Percentiles rank a stretch among this genome's conserved stretches.
phyloP scores from a whole-genome alignment of 1,139 yeast genomes.

The Nakaseomyces sp. region DNA sequence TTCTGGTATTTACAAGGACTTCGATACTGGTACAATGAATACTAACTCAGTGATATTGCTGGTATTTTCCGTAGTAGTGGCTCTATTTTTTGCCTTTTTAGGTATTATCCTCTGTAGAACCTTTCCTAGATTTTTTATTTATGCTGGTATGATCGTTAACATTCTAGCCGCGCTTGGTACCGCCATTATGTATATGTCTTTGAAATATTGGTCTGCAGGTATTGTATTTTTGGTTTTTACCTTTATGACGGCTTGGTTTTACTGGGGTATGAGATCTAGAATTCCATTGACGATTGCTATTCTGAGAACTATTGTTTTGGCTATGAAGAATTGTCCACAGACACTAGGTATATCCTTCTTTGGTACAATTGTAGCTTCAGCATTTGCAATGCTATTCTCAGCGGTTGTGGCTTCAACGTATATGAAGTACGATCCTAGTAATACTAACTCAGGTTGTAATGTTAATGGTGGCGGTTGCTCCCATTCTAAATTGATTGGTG shows the following conservation, averaged over 20 bases:
- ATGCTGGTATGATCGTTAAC: constrained; percentile 59
- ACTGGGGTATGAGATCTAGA: constrained; percentile 63
- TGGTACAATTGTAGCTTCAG: constrained; percentile 59
- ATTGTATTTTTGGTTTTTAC: constrained; percentile 63
- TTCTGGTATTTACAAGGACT: constrained; percentile 52
- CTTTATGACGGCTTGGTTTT: constrained; percentile 56
- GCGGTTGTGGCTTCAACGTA: constrained; percentile 66
- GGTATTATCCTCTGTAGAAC: constrained; percentile 55
- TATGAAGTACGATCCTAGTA: constrained; percentile 54
- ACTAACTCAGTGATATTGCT: constrained; percentile 67
- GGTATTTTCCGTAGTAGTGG: constrained; percentile 54
- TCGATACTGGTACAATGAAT: constrained; percentile 52
- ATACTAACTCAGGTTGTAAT: constrained; percentile 40
- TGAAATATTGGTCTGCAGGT: constrained; percentile 67
- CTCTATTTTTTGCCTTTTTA: constrained; percentile 48
- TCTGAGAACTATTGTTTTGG: constrained; percentile 63
- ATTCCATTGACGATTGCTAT: constrained; percentile 70
- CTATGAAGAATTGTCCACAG: constrained; percentile 62
- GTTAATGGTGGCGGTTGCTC: constrained; percentile 61
- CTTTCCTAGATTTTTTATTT: constrained; percentile 61
- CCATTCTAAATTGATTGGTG: constrained; percentile 56
- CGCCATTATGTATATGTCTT: constrained; percentile 58
- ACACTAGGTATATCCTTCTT: constrained; percentile 53
- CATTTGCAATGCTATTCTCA: constrained; percentile 57
- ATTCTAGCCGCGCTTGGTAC: constrained; percentile 66